Evolutionary conservation across 1,284 basidiomycete genomes (phyloP), one percentile per base, ranked within the genome.

Genomic region (Boletus chippewaensis): DNA sequence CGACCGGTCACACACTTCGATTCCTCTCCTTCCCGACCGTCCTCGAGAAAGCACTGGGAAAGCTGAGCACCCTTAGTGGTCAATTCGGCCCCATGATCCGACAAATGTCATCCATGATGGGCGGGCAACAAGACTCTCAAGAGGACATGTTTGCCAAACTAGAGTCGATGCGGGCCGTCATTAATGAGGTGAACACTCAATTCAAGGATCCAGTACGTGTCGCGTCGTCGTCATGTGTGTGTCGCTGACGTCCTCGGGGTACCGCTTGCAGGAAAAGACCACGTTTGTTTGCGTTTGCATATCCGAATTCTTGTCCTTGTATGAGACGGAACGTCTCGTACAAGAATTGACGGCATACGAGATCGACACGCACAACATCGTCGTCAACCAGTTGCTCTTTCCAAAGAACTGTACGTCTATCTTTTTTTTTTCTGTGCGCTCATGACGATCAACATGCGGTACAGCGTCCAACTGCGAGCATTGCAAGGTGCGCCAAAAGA

Each of bases 131-230:
- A 59, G 87, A 85, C 24, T 83, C 87, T 9, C 90, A 93, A 61
- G 94, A 97, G 69, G 95, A 97, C 69, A 95, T 97, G 92, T 98
- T 98, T 67, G 91, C 91, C 31, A 98, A 98, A 71, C 81, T 99
- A 9, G 95, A 99, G 60, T 86, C 85, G 36, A 99, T 99, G 96
- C 82, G 94, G 38, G 90, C 84, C 39, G 85, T 98, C 53, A 99
- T 99, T 64, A 97, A 92, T 22, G 96, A 99, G 70, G 95, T 99
- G 53, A 99, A 99, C 77, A 90, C 91, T 1, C 96, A 99, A 65
- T 99, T 99, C 79, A 98, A 98, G 71, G 94, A 99, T 70, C 92
- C 95, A 4, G 92, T 93, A 61, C 55, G 88, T 53, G 5, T 45
- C 7, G 22, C 22, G 39, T 36, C 28, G 29, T 32, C 8, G 15